Evolutionary conservation across 2,329 filamentous ascomycete species (phyloP).

Genomic region (Venturia aucupariae): DNA sequence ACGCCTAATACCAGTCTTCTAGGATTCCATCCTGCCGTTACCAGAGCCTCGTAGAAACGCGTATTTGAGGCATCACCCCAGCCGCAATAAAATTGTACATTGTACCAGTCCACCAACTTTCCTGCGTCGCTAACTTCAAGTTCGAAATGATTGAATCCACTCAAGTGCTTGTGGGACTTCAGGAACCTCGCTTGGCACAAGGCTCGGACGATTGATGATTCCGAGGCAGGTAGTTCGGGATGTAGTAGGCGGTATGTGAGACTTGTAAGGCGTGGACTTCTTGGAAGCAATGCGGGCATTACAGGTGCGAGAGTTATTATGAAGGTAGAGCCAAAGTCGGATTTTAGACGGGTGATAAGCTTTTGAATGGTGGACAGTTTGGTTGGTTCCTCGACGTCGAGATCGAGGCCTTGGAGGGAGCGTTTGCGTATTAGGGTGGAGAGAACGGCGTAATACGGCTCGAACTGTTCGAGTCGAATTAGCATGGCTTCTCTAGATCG

Average conservation of each 20-base stretch:
- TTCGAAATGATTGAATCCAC: constrained; percentile 70
- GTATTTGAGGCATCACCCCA: constrained; percentile 60
- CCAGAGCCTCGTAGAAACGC: constrained; percentile 43
- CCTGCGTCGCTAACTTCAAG: constrained; percentile 47
- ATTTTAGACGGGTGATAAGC: constrained; percentile 38
- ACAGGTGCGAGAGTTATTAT: constrained; percentile 77
- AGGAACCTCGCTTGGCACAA: constrained; percentile 84
- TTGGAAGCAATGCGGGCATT: constrained; percentile 49
- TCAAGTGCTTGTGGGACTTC: constrained; percentile 49
- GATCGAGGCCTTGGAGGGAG: constrained; percentile 31
- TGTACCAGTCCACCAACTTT: constrained; percentile 68
- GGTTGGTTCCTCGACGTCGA: constrained; percentile 58
- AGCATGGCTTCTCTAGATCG: too few species aligned
- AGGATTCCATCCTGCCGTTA: constrained; percentile 59
- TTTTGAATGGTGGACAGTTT: constrained; percentile 53
- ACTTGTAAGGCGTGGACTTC: constrained; percentile 22
- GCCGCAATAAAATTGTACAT: constrained; percentile 86
- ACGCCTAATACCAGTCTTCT: constrained; percentile 70
- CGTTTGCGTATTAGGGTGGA: constrained; percentile 53
- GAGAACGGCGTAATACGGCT: constrained; percentile 63
- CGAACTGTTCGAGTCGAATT: constrained; percentile 43
- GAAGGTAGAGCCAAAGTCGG: constrained; percentile 61
- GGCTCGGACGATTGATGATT: constrained; percentile 35
- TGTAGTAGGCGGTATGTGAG: constrained; percentile 21
- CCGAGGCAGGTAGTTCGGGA: constrained; percentile 15